Percentiles rank a stretch among this genome's conserved stretches.
These are phyloP conservation scores for Fusarium sp. DNA, from an alignment of 2,329 filamentous ascomycete species.

Conservation along the genomic window DNA sequence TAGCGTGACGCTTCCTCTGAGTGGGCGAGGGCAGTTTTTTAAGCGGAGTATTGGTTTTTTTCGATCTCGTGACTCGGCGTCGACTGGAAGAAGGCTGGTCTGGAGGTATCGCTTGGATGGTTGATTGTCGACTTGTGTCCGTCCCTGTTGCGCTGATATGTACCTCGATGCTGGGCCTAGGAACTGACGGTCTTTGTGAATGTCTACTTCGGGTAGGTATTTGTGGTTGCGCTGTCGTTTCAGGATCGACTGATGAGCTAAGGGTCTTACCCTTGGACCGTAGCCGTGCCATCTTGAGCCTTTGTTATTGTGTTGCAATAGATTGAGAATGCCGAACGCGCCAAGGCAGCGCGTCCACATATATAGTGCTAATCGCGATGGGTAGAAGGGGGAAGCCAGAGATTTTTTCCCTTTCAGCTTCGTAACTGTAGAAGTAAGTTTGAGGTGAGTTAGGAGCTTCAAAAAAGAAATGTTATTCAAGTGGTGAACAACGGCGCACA, in stretches of 20 bases:
- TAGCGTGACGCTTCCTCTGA: slow-evolving; percentile 27
- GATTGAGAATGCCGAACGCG: neutral
- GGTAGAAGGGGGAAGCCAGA: neutral
- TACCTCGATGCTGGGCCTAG: slow-evolving; percentile 13
- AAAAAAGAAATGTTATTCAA: neutral
- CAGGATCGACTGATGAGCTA: neutral
- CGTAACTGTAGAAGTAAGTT: neutral
- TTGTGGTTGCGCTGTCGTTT: neutral
- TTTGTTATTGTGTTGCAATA: slow-evolving; percentile 20
- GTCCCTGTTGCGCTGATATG: neutral
- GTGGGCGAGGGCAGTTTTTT: neutral
- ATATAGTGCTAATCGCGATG: neutral
- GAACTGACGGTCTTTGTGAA: neutral
- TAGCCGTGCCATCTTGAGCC: slow-evolving; percentile 18
- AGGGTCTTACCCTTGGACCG: slow-evolving; percentile 23
- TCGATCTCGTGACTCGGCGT: slow-evolving; percentile 29
- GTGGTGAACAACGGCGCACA: neutral
- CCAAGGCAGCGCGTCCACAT: neutral
- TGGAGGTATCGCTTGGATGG: neutral
- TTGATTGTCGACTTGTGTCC: slow-evolving; percentile 3
- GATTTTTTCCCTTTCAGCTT: neutral
- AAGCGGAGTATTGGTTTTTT: neutral
- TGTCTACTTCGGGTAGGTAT: neutral
- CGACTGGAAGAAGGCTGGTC: neutral
- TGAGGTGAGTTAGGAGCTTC: neutral